Evolutionary conservation across 129 eudicot genomes (phyloP), one percentile per base, ranked within the genome.

Genomic region (Oenanthe sinensis): DNA sequence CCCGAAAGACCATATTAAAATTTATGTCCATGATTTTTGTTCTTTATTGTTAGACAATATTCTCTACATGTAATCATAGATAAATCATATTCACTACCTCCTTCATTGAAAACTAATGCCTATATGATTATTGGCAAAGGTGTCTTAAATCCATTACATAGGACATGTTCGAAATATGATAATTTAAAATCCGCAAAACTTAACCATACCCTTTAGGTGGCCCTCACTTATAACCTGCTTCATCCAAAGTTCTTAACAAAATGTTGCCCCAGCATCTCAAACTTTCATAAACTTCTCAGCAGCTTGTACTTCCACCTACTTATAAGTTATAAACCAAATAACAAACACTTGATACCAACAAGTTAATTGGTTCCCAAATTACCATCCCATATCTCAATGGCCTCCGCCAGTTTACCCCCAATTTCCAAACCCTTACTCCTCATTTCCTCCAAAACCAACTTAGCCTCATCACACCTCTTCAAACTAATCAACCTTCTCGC

Each of bases 381-480:
- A 60, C 33, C 68, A 9, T 24, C 33, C 68, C 15, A n/a, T 10
- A n/a, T 60, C 33, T 60, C 16, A 60, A 60, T 24, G 0, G 68
- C 68, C 30, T 60, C 16, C 15, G 15, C 0, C 60, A 91, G 79
- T 30, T 49, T 77, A 17, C 62, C 44, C 49, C 78, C 84, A 77
- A 89, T 77, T 20, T 17, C 11, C 19, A 91, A 79, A 20, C 78
- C 85, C 85, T 88, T 86, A 40, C 77, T 85, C 11, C 62, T 80
- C 95, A 92, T 89, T 80, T 92, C 97, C 82, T 86, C 77, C 1
- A 88, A 33, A 60, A 89, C 81, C 49, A 39, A 47, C 75, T 77
- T 75, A 0, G 88, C 89, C 67, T 92, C 95, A 67, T 79, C 86
- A 16, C 81, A 44, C 22, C 78, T 86, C 22, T 85, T 81, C 79